Evolutionary conservation across 108 stramenopile species (phyloP).

Genomic region (Pseudonitzschia pungens): DNA sequence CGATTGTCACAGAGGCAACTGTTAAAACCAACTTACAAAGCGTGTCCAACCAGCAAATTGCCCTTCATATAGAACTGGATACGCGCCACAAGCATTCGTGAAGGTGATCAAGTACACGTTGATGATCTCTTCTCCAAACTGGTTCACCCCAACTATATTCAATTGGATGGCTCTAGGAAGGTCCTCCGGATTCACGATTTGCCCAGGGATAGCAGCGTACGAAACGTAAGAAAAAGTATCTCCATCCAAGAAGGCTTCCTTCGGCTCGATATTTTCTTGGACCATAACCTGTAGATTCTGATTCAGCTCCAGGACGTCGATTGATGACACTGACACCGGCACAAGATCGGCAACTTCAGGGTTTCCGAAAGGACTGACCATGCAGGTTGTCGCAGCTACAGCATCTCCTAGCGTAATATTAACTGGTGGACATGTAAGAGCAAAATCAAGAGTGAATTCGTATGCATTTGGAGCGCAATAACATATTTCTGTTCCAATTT

Average conservation of each 20-base stretch:
- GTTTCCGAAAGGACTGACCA: conserved; percentile 33
- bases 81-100: conserved; percentile 32
- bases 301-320: conserved; percentile 43
- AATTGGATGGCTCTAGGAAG: conserved; percentile 47
- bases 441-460: conserved; percentile 41
- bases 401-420: conserved; percentile 39
- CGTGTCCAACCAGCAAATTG: conserved; percentile 40
- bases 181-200: conserved; percentile 26
- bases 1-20: background rate
- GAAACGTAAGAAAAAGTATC: conserved; percentile 38
- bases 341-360: conserved; percentile 38
- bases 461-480: conserved; percentile 42
- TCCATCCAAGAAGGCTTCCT: conserved; percentile 36
- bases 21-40: conserved; percentile 28
- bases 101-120: conserved; percentile 36
- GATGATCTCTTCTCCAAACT: conserved; percentile 27
- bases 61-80: conserved; percentile 40
- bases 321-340: conserved; percentile 35
- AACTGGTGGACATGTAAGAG: conserved; percentile 33
- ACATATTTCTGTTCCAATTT: conserved; percentile 40
- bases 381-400: conserved; percentile 35
- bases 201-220: conserved; percentile 30
- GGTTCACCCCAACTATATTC: conserved; percentile 38
- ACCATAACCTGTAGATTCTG: conserved; percentile 34
- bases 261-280: conserved; percentile 27